phyloP scores from a whole-genome alignment of 2,329 filamentous ascomycete genomes.

The Fusarium agapanthi region DNA sequence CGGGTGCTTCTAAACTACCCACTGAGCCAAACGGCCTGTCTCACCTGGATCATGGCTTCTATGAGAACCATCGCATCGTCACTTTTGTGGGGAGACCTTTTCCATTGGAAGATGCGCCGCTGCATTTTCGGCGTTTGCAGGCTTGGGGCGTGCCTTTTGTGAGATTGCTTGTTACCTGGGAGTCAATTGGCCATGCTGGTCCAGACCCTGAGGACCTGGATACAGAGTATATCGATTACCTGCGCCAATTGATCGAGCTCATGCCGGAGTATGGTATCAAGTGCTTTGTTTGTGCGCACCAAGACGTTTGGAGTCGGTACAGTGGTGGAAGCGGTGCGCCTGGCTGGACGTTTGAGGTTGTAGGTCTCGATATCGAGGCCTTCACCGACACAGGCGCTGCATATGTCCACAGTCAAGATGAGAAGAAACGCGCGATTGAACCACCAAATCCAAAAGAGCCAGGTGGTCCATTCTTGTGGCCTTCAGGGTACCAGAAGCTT shows the following conservation, averaged over 20 bases:
- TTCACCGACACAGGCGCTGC: constrained; percentile 48
- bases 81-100: constrained; percentile 53
- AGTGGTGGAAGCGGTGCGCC: constrained; percentile 54
- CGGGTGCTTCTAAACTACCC: constrained; percentile 52
- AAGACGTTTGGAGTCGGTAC: constrained; percentile 55
- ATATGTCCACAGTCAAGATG: constrained; percentile 49
- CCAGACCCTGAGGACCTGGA: constrained; percentile 48
- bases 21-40: constrained; percentile 49
- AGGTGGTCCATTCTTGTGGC: constrained; percentile 50
- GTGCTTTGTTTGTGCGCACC: constrained; percentile 55
- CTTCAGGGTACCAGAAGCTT: constrained; percentile 50
- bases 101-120: constrained; percentile 48
- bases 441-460: constrained; percentile 44
- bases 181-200: constrained; percentile 49
- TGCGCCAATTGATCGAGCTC: constrained; percentile 48
- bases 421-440: constrained; percentile 39
- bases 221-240: constrained; percentile 51
- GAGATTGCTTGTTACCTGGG: constrained; percentile 54
- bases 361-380: constrained; percentile 50
- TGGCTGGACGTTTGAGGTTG: constrained; percentile 53
- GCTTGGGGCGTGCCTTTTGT: constrained; percentile 52
- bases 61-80: constrained; percentile 50
- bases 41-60: constrained; percentile 52
- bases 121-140: constrained; percentile 50
- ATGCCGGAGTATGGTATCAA: constrained; percentile 51